Evolutionary conservation across 345 rosid species (phyloP).

Genomic region (Eucalyptus virginea): DNA sequence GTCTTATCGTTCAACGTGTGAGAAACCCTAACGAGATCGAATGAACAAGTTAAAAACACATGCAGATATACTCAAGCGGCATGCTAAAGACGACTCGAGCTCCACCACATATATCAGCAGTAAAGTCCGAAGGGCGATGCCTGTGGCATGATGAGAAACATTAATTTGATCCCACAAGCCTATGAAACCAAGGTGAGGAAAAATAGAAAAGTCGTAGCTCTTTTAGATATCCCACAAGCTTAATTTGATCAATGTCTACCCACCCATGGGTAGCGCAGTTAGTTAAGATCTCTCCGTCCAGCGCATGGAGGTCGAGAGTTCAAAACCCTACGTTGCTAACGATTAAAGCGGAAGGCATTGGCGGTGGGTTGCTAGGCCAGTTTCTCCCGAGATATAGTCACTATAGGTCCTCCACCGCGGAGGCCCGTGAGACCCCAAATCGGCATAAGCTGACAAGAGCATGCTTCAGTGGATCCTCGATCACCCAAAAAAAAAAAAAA

Average conservation of each 20-base stretch:
- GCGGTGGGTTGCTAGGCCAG: no score
- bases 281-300: no score
- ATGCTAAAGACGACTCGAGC: not conserved
- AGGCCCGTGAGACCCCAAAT: no score
- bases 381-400: fast-evolving
- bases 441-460: no score
- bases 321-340: fast-evolving
- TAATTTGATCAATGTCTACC: no score
- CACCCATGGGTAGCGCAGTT: fast-evolving
- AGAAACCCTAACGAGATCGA: not conserved
- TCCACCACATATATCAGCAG: not conserved
- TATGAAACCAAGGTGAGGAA: not conserved
- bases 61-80: not conserved
- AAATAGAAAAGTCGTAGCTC: not conserved
- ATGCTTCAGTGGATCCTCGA: fast-evolving
- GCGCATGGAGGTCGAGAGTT: no score
- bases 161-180: not conserved
- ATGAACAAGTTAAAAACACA: not conserved
- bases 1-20: not conserved
- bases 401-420: no score
- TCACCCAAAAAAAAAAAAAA: not conserved
- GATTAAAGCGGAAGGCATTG: no score
- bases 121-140: not conserved
- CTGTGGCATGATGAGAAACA: not conserved
- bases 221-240: no score